phyloP scores from a whole-genome alignment of 2,329 filamentous ascomycete genomes.

The Myriosclerotinia curreyana region DNA sequence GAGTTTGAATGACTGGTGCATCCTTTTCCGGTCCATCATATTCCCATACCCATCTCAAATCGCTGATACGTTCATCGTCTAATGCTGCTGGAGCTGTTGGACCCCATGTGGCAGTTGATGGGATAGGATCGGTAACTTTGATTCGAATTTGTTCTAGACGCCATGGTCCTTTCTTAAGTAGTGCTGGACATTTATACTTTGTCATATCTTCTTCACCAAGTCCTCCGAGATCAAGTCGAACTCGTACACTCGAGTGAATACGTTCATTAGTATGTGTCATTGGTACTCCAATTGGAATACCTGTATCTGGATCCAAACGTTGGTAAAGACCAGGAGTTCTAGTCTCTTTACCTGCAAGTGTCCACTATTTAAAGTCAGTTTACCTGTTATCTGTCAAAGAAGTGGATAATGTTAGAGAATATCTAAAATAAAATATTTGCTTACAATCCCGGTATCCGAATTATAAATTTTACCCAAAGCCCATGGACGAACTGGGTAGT shows the following conservation, averaged over 20 bases:
- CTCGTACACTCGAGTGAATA: constrained; percentile 40
- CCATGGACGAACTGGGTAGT: constrained; percentile 44
- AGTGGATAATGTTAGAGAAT: constrained; percentile 32
- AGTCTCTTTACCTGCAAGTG: constrained; percentile 45
- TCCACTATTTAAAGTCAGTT: constrained; percentile 17
- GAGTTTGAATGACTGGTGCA: constrained; percentile 44
- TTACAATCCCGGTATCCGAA: constrained; percentile 32
- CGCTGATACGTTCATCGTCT: constrained; percentile 36
- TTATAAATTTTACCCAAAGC: constrained; percentile 40
- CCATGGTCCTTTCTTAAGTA: constrained; percentile 33
- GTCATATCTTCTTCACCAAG: constrained; percentile 40
- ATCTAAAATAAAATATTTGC: neutral
- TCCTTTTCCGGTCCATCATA: constrained; percentile 47
- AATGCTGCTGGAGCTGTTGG: constrained; percentile 31
- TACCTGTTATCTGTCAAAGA: neutral
- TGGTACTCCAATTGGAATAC: constrained; percentile 40
- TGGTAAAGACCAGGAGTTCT: constrained; percentile 42
- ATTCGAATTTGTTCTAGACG: constrained; percentile 29
- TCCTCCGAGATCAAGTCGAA: constrained; percentile 40
- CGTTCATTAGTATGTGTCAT: constrained; percentile 43
- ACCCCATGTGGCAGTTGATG: constrained; percentile 39
- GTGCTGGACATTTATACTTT: constrained; percentile 43
- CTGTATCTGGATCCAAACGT: constrained; percentile 42
- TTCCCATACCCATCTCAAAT: constrained; percentile 53
- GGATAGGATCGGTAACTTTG: constrained; percentile 38